Percentiles rank a stretch among this genome's conserved stretches.
Evolutionary conservation across 2,329 filamentous ascomycete species (phyloP).

Genomic region (Alternaria angustiovoidea): DNA sequence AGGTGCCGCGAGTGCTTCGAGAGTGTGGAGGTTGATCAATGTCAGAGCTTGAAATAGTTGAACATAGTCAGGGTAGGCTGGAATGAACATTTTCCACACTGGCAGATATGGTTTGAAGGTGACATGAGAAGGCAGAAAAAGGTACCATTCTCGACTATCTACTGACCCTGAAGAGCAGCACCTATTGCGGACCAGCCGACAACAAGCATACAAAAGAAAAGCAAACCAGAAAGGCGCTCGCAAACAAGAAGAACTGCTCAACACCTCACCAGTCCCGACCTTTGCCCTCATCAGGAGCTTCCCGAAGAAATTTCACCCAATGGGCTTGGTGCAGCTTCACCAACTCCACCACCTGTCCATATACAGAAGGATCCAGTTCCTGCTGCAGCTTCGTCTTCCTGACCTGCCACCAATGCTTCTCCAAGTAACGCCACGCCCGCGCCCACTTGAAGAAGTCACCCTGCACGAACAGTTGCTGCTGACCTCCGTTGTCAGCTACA

Average conservation of each 20-base stretch:
- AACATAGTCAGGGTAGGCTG: not conserved
- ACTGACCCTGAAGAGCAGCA: conserved; percentile 1
- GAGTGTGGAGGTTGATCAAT: not conserved
- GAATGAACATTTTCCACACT: not conserved
- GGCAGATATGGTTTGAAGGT: not conserved
- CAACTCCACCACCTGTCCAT: not conserved
- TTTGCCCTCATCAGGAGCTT: not conserved
- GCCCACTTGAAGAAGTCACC: not conserved
- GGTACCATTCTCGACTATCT: conserved; percentile 2
- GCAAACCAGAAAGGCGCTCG: not conserved
- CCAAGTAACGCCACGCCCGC: not conserved
- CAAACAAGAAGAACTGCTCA: not conserved
- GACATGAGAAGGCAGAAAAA: conserved; percentile 1
- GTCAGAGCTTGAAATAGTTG: not conserved
- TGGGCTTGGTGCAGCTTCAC: not conserved
- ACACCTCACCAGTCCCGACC: not conserved
- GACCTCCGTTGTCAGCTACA: conserved; percentile 3
- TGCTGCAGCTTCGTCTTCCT: not conserved
- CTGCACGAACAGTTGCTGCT: not conserved
- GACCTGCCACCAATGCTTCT: not conserved
- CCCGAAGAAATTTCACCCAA: not conserved
- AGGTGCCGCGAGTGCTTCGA: not conserved
- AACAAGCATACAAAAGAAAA: conserved; percentile 1
- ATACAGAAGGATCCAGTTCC: not conserved
- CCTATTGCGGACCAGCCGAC: not conserved